Percentiles rank a stretch among this genome's conserved stretches.
Evolutionary conservation across 176 grass and related monocot genomes (phyloP).

Genomic region (Oryza meridionalis): DNA sequence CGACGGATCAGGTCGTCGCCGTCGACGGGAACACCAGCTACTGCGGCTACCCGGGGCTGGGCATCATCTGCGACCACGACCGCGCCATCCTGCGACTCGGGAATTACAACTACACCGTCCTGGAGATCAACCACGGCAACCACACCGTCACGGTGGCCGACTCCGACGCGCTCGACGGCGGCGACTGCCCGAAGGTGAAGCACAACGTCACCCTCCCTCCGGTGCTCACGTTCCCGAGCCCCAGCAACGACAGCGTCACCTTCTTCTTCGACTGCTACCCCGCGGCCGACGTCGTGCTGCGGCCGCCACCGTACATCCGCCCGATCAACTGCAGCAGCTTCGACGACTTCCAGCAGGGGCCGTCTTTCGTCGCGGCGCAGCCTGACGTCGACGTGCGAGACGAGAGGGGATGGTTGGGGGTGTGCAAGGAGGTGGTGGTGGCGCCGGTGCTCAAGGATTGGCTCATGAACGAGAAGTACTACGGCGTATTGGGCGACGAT

Average conservation of each 20-base stretch:
- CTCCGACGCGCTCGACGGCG: not conserved
- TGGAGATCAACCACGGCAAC: slow-evolving; percentile 36
- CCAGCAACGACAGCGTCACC: slow-evolving; percentile 32
- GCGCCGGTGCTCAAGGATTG: slow-evolving; percentile 30
- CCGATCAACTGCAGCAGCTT: slow-evolving; percentile 24
- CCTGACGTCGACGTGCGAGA: fast-evolving
- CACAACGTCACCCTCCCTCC: slow-evolving; percentile 36
- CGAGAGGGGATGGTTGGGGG: not conserved
- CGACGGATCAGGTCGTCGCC: not conserved
- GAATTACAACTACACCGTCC: slow-evolving; percentile 36
- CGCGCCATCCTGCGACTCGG: slow-evolving; percentile 19
- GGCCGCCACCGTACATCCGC: fast-evolving
- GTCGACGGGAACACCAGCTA: not conserved
- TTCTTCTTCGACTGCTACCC: slow-evolving; percentile 43
- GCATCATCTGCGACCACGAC: slow-evolving; percentile 33
- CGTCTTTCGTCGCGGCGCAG: not conserved
- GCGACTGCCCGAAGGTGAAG: slow-evolving; percentile 34
- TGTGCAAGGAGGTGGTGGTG: slow-evolving; percentile 11
- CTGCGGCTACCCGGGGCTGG: slow-evolving; percentile 62
- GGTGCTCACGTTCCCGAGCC: slow-evolving; percentile 32
- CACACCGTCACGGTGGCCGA: slow-evolving; percentile 38
- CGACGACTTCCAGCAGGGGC: no score
- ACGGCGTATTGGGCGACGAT: not conserved
- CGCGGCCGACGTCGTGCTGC: not conserved
- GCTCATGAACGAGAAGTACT: not conserved